Base-by-base conservation (phyloP, 2,329 filamentous ascomycete genomes). In the Hirsutella thompsonii region DNA sequence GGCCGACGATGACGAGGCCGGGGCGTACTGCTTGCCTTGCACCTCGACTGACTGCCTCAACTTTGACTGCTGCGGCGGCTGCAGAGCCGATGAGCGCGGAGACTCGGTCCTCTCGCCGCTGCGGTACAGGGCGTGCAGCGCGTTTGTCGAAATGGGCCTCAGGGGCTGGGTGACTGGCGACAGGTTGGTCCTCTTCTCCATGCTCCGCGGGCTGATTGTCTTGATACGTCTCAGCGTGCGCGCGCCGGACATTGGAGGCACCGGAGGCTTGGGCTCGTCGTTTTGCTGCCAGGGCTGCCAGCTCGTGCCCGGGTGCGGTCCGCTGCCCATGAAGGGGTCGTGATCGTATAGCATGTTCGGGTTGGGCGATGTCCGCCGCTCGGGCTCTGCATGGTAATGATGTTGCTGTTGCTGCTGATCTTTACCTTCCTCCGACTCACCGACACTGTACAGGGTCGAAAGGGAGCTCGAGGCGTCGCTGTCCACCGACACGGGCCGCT, bases 391-490 rank as follows among this genome's bases (percentile, higher is more conserved):
- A n/a, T n/a, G n/a, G n/a, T n/a, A n/a, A n/a, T n/a, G n/a, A 11
- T 37, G 35, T 16, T 37, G 35, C 10, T 37, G 35, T 21, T 23
- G 20, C 35, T 37, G 35, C 35, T 37, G 20, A 2, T 44, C 36
- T 8, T 40, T 43, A 16, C 56, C 56, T 6, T 66, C 62, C 8
- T 67, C 62, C 1, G 60, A 57, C 40, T 74, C 70, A 23, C 72
- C 69, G 37, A 68, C 69, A 43, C 72, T 76, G 46, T 75, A 74
- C 5, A 77, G 53, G 0, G 73, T 77, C 4, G 73, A 77, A 5
- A 77, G 57, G 2, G 70, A 67, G 32, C 70, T 75, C 0, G 70
- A 74, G 13, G 62, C 56, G 8, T 69, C 61, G 45, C 68, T 73
- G 4, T 62, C 58, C 4, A 53, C 42, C 0, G 66, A 69, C 4